Evolutionary conservation across 805 yeast genomes (phyloP).

Genomic region (Blastobotrys chiropterorum): DNA sequence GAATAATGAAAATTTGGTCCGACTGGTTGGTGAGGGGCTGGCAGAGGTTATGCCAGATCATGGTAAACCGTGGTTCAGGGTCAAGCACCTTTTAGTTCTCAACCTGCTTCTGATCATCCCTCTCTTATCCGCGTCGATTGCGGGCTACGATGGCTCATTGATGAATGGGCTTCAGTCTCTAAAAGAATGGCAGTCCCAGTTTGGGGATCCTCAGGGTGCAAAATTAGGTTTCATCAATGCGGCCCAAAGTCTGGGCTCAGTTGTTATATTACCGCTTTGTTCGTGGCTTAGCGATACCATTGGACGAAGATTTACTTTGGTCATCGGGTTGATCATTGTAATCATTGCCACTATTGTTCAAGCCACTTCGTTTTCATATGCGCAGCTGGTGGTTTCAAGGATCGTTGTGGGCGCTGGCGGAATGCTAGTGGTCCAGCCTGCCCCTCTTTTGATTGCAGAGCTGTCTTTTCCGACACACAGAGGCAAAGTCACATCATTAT

Average conservation of each 20-base stretch:
- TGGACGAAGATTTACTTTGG: slow-evolving; percentile 51
- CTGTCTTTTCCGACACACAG: slow-evolving; percentile 58
- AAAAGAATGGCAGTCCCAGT: slow-evolving; percentile 13
- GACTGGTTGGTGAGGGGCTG: too few relatives aligned
- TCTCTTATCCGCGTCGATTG: slow-evolving; percentile 11
- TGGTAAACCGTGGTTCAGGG: slow-evolving; percentile 9
- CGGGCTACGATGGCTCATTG: slow-evolving; percentile 19
- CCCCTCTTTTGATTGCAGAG: slow-evolving; percentile 76
- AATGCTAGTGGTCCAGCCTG: slow-evolving; percentile 66
- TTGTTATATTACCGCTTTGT: slow-evolving; percentile 62
- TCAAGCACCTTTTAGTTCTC: slow-evolving; percentile 10
- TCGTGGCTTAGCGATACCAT: slow-evolving; percentile 50
- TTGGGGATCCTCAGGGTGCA: slow-evolving; percentile 12
- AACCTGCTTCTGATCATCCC: slow-evolving; percentile 13
- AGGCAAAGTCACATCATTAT: slow-evolving; percentile 54
- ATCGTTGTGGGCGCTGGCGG: slow-evolving; percentile 68
- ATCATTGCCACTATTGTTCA: slow-evolving; percentile 52
- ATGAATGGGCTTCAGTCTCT: slow-evolving; percentile 23
- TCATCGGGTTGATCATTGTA: slow-evolving; percentile 46
- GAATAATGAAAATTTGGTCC: too few relatives aligned
- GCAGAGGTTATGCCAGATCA: slow-evolving; percentile 7
- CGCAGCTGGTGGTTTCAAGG: slow-evolving; percentile 64
- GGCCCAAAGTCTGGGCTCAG: slow-evolving; percentile 47
- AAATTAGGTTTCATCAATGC: slow-evolving; percentile 15
- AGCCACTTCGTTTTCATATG: slow-evolving; percentile 40